These are phyloP conservation scores for Striga hermonthica DNA, from an alignment of 305 asterid genomes.

Conservation along the genomic window DNA sequence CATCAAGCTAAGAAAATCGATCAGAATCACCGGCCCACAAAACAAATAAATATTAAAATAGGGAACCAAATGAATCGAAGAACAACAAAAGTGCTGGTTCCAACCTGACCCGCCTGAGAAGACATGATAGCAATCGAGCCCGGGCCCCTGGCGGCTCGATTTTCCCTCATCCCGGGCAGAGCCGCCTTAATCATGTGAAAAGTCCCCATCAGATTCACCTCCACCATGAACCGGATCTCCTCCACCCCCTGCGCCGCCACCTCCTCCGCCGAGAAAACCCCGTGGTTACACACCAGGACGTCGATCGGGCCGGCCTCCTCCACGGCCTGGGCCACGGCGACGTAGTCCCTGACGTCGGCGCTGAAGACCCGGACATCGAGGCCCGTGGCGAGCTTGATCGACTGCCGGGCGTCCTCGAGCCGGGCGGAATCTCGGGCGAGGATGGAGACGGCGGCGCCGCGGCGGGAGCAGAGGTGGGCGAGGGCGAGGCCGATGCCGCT, in stretches of 20 bases:
- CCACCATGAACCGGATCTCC: conserved; percentile 65
- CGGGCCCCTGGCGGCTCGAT: conserved; percentile 48
- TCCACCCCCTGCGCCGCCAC: conserved; percentile 57
- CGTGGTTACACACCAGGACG: conserved; percentile 74
- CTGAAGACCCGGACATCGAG: conserved; percentile 55
- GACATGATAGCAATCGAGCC: conserved; percentile 77
- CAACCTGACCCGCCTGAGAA: conserved; percentile 95
- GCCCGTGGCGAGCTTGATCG: conserved; percentile 67
- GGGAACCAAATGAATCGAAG: not conserved
- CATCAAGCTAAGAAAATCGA: no score
- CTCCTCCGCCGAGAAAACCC: conserved; percentile 62
- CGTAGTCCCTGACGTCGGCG: conserved; percentile 77
- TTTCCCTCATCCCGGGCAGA: conserved; percentile 73
- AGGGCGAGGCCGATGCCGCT: conserved; percentile 85
- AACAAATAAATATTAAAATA: not conserved
- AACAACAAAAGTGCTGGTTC: not conserved
- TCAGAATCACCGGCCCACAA: no score
- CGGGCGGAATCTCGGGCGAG: conserved; percentile 54
- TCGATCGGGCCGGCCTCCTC: conserved; percentile 65
- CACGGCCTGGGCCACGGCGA: conserved; percentile 44
- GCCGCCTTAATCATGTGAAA: conserved; percentile 80
- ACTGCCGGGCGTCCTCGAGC: conserved; percentile 59
- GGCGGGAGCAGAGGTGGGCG: conserved; percentile 64
- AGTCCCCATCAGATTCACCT: conserved; percentile 76
- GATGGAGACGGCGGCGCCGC: conserved; percentile 65